Conservation (phyloP, 805 yeast genomes). For the Maudiozyma barnettii region DNA sequence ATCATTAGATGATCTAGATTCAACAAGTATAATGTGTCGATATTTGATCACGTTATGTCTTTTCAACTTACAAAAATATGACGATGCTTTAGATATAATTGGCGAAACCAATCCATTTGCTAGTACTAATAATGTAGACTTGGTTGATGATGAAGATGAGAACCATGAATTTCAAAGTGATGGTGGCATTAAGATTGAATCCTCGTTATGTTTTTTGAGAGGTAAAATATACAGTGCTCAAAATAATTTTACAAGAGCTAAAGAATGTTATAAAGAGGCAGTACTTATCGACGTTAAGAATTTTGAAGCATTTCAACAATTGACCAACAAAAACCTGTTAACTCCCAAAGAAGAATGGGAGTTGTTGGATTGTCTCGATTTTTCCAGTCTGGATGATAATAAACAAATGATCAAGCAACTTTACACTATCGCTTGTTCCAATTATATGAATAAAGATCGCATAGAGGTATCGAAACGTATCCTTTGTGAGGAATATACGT, state of each 20-base stretch:
- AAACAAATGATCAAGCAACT: constrained; percentile 69
- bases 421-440: constrained; percentile 68
- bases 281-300: constrained; percentile 82
- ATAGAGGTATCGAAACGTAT: constrained; percentile 58
- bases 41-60: constrained; percentile 71
- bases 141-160: constrained; percentile 1
- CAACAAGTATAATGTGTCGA: constrained; percentile 60
- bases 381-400: constrained; percentile 57
- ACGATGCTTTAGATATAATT: constrained; percentile 77
- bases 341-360: constrained; percentile 87
- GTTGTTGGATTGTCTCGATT: constrained; percentile 51
- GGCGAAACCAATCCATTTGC: constrained; percentile 75
- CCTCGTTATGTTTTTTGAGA: constrained; percentile 75
- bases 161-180: constrained; percentile 31
- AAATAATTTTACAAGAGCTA: constrained; percentile 77
- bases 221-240: constrained; percentile 78
- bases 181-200: constrained; percentile 80
- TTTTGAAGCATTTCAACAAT: constrained; percentile 81
- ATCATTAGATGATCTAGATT: constrained; percentile 43
- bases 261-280: constrained; percentile 80
- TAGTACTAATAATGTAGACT: constrained; percentile 11
- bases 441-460: constrained; percentile 49
- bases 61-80: constrained; percentile 65
- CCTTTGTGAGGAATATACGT: constrained; percentile 60
- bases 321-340: constrained; percentile 60